Conservation (phyloP, 2,329 filamentous ascomycete species). For the Diaporthe velutina region DNA sequence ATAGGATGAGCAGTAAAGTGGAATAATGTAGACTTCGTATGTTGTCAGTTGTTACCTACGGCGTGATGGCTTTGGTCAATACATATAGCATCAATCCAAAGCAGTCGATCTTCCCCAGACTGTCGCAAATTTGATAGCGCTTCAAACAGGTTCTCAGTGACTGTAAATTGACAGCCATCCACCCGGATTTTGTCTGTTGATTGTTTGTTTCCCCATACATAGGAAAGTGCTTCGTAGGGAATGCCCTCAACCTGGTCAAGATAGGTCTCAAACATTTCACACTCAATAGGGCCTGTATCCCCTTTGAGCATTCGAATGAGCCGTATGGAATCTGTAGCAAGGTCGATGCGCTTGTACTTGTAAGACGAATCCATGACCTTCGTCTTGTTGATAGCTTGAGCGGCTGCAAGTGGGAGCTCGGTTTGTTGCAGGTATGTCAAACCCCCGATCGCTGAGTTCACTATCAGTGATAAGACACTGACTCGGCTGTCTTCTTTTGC, state of each 20-base stretch:
- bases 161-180: neutral
- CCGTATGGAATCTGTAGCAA: neutral
- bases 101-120: neutral
- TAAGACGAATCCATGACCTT: neutral
- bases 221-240: neutral
- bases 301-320: neutral
- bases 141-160: neutral
- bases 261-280: neutral
- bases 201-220: neutral
- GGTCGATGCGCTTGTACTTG: neutral
- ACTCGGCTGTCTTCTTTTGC: neutral
- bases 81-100: neutral
- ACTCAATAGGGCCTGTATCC: neutral
- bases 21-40: neutral
- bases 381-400: fast-evolving
- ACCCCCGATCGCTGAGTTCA: neutral
- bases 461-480: neutral
- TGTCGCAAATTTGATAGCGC: neutral
- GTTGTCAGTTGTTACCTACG: neutral
- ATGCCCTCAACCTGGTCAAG: neutral
- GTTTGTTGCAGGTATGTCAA: neutral
- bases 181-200: neutral
- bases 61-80: neutral
- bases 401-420: neutral
- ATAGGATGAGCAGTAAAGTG: neutral